phyloP scores from a whole-genome alignment of 495 filamentous ascomycete species.

The Trichodelitschia bisporula region DNA sequence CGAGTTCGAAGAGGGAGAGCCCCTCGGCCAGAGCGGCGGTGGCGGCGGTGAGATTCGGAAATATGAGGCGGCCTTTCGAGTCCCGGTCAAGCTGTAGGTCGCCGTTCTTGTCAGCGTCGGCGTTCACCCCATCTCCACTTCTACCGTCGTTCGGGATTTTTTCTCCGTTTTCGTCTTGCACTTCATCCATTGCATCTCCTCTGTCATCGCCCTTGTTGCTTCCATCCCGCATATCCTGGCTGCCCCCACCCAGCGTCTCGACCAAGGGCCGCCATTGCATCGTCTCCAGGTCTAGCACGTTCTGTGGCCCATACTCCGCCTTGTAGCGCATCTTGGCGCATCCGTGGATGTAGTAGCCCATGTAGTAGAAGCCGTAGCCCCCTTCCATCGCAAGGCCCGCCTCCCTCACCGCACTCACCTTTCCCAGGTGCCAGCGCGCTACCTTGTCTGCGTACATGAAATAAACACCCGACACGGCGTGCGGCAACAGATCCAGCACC shows the following conservation, averaged over 20 bases:
- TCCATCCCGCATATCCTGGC: constrained; percentile 4
- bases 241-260: constrained; percentile 28
- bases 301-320: constrained; percentile 59
- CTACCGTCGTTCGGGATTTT: constrained; percentile 1
- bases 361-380: constrained; percentile 50
- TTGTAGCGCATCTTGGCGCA: constrained; percentile 80
- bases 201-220: constrained; percentile 7
- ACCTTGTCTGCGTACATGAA: constrained; percentile 75
- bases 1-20: constrained; percentile 37
- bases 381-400: constrained; percentile 53
- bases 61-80: constrained; percentile 2
- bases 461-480: constrained; percentile 81
- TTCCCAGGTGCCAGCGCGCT: constrained; percentile 59
- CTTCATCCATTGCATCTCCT: constrained; percentile 13
- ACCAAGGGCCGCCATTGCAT: constrained; percentile 54
- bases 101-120: background rate
- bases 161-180: constrained; percentile 13
- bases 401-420: constrained; percentile 68
- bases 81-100: too few relatives aligned
- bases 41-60: constrained; percentile 3
- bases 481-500: constrained; percentile 68
- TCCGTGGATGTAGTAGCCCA: constrained; percentile 51
- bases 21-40: constrained; percentile 11
- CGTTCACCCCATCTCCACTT: background rate
- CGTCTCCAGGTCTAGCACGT: constrained; percentile 57